Evolutionary conservation across 2,329 filamentous ascomycete species (phyloP), one percentile per base, ranked within the genome.

Genomic region (Fusarium phyllophilum): DNA sequence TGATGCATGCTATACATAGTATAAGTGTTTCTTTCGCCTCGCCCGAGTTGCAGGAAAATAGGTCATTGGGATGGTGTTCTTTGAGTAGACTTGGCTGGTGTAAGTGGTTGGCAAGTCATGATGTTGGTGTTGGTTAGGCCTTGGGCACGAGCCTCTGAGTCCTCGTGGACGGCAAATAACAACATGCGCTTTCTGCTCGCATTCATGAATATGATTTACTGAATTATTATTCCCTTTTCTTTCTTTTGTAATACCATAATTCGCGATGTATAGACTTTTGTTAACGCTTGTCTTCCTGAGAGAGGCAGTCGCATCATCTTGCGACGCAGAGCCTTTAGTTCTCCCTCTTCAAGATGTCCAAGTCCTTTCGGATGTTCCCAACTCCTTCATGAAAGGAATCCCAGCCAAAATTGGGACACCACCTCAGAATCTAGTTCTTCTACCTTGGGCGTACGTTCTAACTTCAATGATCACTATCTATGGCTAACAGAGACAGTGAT

Each of bases 361-460:
- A 49, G 75, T 81, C 31, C 55, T 76, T 4, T 59, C 77, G 12
- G 58, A 69, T 1, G 70, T 79, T 3, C n/a, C 57, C 6, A 61
- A 75, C 44, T 82, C 81, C 0, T 62, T 74, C 22, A 79, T 82
- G 76, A 77, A 65, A 58, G 79, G 81, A 1, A 75, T 82, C 7
- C 48, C 73, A 0, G 73, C 74, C 1, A 66, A 75, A 36, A 34
- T 82, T 10, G 79, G 80, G 6, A 75, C 77, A 10, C 78, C 79
- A 0, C 34, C 68, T 7, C 79, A 82, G 22, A 57, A 74, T 31
- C 60, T 82, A 17, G 74, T 81, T 3, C 44, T 82, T 34, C 38
- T 81, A 4, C 80, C 79, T 22, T 82, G 80, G 80, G 66, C 77
- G 79, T 81, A 73, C 12, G 80, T 77, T 18, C 4, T 20, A 17